Evolutionary conservation across 305 asterid genomes (phyloP), one percentile per base, ranked within the genome.

Genomic region (Fraxinus xanthoxyloides): DNA sequence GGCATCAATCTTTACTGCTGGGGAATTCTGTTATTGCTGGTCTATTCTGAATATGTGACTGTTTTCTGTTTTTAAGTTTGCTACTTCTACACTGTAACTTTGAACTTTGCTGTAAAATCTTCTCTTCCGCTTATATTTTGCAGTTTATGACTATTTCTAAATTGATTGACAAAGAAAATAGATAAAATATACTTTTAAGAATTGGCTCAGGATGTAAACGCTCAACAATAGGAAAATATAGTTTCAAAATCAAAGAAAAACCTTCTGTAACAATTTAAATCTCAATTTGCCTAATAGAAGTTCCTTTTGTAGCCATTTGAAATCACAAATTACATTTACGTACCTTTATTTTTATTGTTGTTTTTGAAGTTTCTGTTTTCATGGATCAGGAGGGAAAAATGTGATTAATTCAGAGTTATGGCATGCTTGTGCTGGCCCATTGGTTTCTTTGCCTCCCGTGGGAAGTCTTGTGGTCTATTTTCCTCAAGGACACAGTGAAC

Each of bases 371-470:
- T 63, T 30, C 36, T 30, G 67, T 75, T 77, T 80, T 61, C 26
- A 32, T 15, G 75, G 48, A 79, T 67, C 89, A 92, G 98, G 94
- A 38, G 97, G 90, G 81, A 88, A 90, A 80, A 95, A 89, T 89
- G 86, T 87, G 85, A 94, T 94, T 34, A 91, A 94, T 89, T 94
- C 99, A 15, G 98, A 96, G 90, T 85, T 96, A 89, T 96, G 99
- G 99, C 99, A 96, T 82, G 98, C 99, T 78, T 96, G 99, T 85
- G 99, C 99, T 32, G 99, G 99, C 67, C 99, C 99, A 0, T 88
- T 96, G 90, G 98, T 93, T 87, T 90, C 94, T 24, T 84, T 94
- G 91, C 99, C 99, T 59, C 97, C 94, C 17, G 92, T 91, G 40
- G 98, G 98, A 87, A 96, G 98, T 85, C 98, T 93, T 51, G 98